phyloP scores from a whole-genome alignment of 2,329 filamentous ascomycete species.

The Orbilia javanica region DNA sequence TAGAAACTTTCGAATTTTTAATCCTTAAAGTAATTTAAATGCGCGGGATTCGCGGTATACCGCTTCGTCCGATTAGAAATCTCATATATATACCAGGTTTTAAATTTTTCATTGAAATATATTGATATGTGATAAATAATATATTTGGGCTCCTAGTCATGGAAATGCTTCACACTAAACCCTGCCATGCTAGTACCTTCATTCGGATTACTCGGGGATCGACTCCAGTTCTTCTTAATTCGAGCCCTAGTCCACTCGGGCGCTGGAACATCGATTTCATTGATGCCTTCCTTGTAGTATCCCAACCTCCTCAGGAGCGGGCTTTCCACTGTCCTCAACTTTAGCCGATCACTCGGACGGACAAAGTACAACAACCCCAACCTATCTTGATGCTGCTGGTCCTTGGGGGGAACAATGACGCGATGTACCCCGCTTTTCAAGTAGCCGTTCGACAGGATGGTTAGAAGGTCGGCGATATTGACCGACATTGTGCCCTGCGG shows the following conservation, averaged over 20 bases:
- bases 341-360: conserved; percentile 66
- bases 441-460: conserved; percentile 69
- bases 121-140: no score
- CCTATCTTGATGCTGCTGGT: conserved; percentile 68
- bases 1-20: background rate
- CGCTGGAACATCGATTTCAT: conserved; percentile 41
- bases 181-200: conserved; percentile 42
- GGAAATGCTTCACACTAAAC: conserved; percentile 53
- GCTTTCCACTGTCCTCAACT: conserved; percentile 65
- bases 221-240: conserved; percentile 52
- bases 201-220: conserved; percentile 34
- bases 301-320: conserved; percentile 62
- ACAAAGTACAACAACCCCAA: conserved; percentile 70
- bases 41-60: background rate
- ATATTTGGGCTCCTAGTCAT: conserved; percentile 13
- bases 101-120: no score
- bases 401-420: conserved; percentile 66
- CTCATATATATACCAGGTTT: no score
- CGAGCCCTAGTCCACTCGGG: conserved; percentile 47
- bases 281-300: conserved; percentile 49
- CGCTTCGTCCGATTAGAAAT: no score
- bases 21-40: no score
- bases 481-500: conserved; percentile 70
- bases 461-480: conserved; percentile 69
- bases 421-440: conserved; percentile 67